Base-by-base conservation (phyloP, 306 rosid genomes). In the Glycine latifolia region DNA sequence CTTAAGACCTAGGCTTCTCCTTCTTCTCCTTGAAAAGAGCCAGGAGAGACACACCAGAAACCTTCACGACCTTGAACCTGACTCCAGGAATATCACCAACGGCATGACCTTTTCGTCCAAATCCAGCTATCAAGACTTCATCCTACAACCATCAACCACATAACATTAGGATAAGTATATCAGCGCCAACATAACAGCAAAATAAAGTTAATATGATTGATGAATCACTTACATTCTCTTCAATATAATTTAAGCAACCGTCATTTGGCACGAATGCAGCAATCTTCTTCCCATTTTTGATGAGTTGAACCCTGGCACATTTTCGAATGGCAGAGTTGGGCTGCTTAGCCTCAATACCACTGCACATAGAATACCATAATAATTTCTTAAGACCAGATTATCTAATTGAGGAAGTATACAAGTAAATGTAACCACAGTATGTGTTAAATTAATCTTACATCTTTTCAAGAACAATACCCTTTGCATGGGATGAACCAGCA, bases 311-410 rank as follows among this genome's bases (percentile, higher is more conserved):
- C 76, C 97, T 89, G 3, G 97, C 97, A 87, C 97, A 92, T 54
- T 92, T 92, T 44, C 97, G 84, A 35, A 92, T 92, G 75, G 97
- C 97, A 80, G 94, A 92, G 83, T 92, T 92, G 6, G 94, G 94
- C 89, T 92, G 97, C 91, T 92, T 92, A 49, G 97, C 97, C 78
- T 92, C 97, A 81, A 92, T 92, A 46, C 97, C 97, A 8, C 97
- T 92, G 91, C 63, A 69, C 8, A 82, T 6, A 61, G 20, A 48
- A 16, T 66, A 48, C 17, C 39, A 6, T 68, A 8, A 48, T 13
- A 65, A 43, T 39, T 16, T 5, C 12, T 71, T 11, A 48, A 20
- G 4, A 75, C 20, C 31, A 8, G 1, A 55, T 55, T 7, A 59
- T 33, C 37, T 7, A 54, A 46, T 7, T 10, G 8, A 67, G 5